Percentiles rank a stretch among this genome's conserved stretches.
Conservation (phyloP, 805 yeast genomes). For the Cyberlindnera mycetangii region DNA sequence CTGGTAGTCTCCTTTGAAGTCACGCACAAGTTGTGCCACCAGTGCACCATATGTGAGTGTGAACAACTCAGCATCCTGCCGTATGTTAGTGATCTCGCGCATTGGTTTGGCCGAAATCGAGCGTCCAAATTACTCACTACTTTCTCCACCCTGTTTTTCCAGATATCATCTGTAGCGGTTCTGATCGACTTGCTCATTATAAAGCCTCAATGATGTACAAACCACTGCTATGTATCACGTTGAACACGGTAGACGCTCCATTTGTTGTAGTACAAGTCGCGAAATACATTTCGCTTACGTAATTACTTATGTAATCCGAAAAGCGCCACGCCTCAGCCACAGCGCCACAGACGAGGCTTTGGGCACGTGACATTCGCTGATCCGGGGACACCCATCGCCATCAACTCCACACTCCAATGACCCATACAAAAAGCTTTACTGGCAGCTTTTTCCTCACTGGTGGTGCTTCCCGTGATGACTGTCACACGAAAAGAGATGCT, state of each 20-base stretch:
- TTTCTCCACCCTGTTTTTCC: slow-evolving; percentile 87
- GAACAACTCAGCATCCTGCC: slow-evolving; percentile 81
- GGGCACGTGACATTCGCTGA: slow-evolving; percentile 7
- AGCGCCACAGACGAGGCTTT: background rate
- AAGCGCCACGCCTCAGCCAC: background rate
- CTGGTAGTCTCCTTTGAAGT: slow-evolving; percentile 67
- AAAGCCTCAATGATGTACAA: too few species aligned
- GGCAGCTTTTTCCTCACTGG: background rate
- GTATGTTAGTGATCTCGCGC: background rate
- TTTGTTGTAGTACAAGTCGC: too few species aligned
- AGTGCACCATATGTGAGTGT: slow-evolving; percentile 94
- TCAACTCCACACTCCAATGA: too few species aligned
- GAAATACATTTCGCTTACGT: too few species aligned
- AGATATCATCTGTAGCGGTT: slow-evolving; percentile 78
- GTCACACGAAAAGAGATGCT: slow-evolving; percentile 10
- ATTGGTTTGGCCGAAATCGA: background rate
- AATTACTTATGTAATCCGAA: too few species aligned
- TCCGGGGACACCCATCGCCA: slow-evolving; percentile 1
- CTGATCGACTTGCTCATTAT: slow-evolving; percentile 40
- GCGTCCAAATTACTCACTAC: slow-evolving; percentile 52
- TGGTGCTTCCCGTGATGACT: background rate
- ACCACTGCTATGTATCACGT: too few species aligned
- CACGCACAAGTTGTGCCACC: slow-evolving; percentile 87
- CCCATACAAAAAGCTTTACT: background rate
- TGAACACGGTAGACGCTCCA: too few species aligned